Conservation (phyloP, 2,329 filamentous ascomycete genomes). For the Neoarthrinium moseri region DNA sequence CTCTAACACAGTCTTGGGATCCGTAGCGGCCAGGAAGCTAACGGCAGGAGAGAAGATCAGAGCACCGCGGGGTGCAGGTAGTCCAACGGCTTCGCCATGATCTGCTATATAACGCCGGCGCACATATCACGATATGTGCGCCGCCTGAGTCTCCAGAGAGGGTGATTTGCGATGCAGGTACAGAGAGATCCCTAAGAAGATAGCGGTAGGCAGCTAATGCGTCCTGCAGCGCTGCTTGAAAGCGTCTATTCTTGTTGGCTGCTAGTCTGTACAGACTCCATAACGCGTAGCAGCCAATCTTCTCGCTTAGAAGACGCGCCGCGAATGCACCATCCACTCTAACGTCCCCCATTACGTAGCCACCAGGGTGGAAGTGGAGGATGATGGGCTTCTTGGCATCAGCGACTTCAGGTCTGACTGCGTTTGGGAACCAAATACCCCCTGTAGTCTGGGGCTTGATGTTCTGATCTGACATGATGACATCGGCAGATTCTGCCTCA, state of each 20-base stretch:
- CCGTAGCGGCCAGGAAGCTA: constrained; percentile 16
- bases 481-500: neutral
- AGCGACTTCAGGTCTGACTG: neutral
- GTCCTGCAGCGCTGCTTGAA: constrained; percentile 51
- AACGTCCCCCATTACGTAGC: constrained; percentile 43
- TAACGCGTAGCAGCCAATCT: constrained; percentile 35
- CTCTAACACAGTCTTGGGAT: constrained; percentile 8
- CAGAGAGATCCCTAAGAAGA: constrained; percentile 36
- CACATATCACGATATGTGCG: constrained; percentile 40
- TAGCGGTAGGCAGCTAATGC: constrained; percentile 43
- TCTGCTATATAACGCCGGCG: constrained; percentile 46
- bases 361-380: constrained; percentile 49
- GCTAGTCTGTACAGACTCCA: constrained; percentile 23
- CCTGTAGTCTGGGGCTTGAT: constrained; percentile 14
- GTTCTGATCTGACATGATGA: neutral
- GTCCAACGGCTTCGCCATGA: constrained; percentile 28
- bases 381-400: constrained; percentile 26
- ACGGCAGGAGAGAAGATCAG: constrained; percentile 22
- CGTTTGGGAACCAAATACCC: constrained; percentile 22
- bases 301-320: constrained; percentile 31
- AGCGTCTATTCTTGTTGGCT: constrained; percentile 25
- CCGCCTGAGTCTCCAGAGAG: constrained; percentile 50
- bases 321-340: constrained; percentile 27
- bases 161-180: constrained; percentile 38
- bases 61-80: constrained; percentile 36